A percentile compares a stretch with the other conserved stretches of the same genome.
Evolutionary conservation across 2,329 filamentous ascomycete genomes (phyloP).

Genomic region (Colletotrichum trifolii): DNA sequence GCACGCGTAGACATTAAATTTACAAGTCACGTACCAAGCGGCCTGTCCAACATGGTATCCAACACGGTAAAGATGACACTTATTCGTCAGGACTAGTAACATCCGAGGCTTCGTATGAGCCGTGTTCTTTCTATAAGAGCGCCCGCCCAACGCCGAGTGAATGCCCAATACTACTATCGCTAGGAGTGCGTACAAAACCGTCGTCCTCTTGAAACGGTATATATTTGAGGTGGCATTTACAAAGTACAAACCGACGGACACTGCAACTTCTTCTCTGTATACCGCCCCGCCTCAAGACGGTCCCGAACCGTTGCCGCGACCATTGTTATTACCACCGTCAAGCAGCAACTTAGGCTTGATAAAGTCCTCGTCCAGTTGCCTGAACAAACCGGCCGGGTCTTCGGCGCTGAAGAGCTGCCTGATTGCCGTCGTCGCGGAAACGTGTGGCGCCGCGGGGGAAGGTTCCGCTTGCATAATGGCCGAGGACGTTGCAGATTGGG

Average conservation of each 20-base stretch:
- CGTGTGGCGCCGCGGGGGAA: constrained; percentile 48
- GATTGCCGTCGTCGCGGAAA: constrained; percentile 82
- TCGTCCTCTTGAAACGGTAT: not conserved
- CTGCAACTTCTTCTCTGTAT: no score
- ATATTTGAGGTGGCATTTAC: constrained; percentile 10
- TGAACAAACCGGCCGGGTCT: constrained; percentile 90
- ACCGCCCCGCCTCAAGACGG: constrained; percentile 3
- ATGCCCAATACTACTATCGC: constrained; percentile 24
- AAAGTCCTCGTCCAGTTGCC: constrained; percentile 93
- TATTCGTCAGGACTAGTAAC: no score
- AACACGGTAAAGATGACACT: no score
- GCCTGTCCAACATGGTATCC: no score
- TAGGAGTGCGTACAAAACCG: constrained; percentile 15
- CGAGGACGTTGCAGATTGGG: constrained; percentile 35
- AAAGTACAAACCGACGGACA: not conserved
- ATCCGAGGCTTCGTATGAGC: not conserved
- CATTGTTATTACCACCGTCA: constrained; percentile 66
- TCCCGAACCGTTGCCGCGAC: constrained; percentile 29
- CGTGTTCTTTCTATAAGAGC: constrained; percentile 14
- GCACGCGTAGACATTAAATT: no score
- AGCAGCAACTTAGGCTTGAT: constrained; percentile 92
- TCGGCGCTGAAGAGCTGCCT: constrained; percentile 85
- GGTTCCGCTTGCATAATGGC: constrained; percentile 36
- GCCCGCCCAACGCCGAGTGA: constrained; percentile 25
- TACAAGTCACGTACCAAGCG: no score